Base-by-base conservation (phyloP, 306 rosid species). In the Cicer judaicum region DNA sequence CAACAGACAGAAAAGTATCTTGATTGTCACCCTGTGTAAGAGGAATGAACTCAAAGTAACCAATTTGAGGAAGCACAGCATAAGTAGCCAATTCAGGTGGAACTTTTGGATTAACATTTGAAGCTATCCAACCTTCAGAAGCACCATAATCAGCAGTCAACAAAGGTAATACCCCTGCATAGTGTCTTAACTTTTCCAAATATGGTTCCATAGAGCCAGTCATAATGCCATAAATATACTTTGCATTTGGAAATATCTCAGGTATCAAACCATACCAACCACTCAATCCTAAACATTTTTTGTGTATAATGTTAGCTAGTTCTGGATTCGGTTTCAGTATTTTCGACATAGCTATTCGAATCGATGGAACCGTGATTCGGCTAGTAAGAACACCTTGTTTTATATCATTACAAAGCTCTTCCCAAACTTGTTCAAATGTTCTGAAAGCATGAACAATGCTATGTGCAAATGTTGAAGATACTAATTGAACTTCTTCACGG, bases 201-300 rank as follows among this genome's bases (percentile, higher is more conserved):
- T 95, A 95, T 55, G 91, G 93, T 84, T 90, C 97, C 98, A 95
- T 95, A 2, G 99, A 92, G 8, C 99, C 99, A 0, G 99, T 95
- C 99, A 95, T 92, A 49, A 95, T 88, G 41, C 96, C 99, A 68
- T 90, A 89, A 40, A 95, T 76, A 56, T 92, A 95, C 85, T 90
- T 90, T 0, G 83, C 92, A 74, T 92, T 92, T 0, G 99, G 99
- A 72, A 95, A 95, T 39, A 95, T 80, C 74, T 78, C 96, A 1
- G 95, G 93, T 76, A 95, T 89, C 48, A 95, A 81, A 29, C 99
- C 96, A 65, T 85, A 90, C 99, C 99, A 95, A 73, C 90, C 89
- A 67, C 92, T 92, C 86, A 94, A 71, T 10, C 88, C 89, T 1
- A 72, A 41, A 47, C 98, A 92, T 36, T 84, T 90, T 6, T 24